phyloP scores from a whole-genome alignment of 345 rosid genomes.

The Theobroma cacao region DNA sequence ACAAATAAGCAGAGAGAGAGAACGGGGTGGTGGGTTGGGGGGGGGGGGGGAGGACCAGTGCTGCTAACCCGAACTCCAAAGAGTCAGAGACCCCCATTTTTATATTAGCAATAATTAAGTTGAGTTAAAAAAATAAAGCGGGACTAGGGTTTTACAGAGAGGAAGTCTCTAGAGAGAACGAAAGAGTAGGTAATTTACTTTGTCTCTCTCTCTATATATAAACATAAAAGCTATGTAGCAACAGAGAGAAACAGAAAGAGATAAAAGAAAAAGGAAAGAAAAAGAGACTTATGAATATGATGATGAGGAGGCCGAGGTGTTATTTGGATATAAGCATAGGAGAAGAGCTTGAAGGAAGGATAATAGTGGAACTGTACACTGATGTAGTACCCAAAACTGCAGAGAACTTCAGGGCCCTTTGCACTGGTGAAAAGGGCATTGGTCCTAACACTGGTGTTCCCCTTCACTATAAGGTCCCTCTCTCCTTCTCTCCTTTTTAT shows the following conservation, averaged over 20 bases:
- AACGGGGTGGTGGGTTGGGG: background rate
- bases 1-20: background rate
- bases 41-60: background rate
- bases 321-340: slow-evolving; percentile 87
- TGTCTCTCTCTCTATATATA: background rate
- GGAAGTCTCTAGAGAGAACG: slow-evolving; percentile 14
- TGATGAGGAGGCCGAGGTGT: slow-evolving; percentile 68
- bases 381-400: slow-evolving; percentile 91
- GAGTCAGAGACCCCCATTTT: background rate
- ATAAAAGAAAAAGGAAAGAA: background rate
- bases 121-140: background rate
- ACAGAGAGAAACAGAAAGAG: background rate
- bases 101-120: background rate
- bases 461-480: slow-evolving; percentile 82
- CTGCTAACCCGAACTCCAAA: background rate
- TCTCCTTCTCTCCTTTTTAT: background rate
- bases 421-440: slow-evolving; percentile 91
- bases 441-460: slow-evolving; percentile 71
- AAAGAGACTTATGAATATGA: slow-evolving; percentile 12
- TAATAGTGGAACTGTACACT: slow-evolving; percentile 72
- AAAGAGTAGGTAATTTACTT: background rate
- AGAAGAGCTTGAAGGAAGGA: slow-evolving; percentile 90
- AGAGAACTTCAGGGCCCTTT: slow-evolving; percentile 88
- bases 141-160: slow-evolving; percentile 21
- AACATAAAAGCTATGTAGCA: background rate